Conservation (phyloP, 2,329 filamentous ascomycete genomes). For the Tetracladium maxilliforme region DNA sequence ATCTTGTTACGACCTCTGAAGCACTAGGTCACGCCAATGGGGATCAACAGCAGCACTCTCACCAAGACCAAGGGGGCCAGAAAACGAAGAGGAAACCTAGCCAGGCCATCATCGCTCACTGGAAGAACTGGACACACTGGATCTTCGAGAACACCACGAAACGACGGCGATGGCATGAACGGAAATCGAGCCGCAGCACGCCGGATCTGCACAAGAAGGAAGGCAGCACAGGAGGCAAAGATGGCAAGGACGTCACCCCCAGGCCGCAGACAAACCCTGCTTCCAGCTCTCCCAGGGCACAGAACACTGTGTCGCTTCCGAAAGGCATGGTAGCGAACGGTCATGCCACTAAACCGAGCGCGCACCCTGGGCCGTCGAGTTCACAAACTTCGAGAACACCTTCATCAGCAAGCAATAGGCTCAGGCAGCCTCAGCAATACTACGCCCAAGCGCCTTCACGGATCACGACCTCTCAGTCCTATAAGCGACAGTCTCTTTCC, state of each 20-base stretch:
- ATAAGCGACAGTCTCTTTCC: conserved; percentile 67
- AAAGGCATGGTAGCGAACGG: no score
- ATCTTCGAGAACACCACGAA: no score
- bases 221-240: no score
- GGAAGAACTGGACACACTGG: conserved; percentile 58
- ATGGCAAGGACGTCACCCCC: no score
- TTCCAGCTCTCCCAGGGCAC: no score
- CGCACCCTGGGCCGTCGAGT: no score
- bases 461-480: conserved; percentile 25
- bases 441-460: conserved; percentile 38
- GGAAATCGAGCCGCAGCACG: no score
- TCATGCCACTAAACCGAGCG: no score
- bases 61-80: conserved; percentile 31
- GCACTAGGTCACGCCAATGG: no score
- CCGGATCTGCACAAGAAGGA: no score
- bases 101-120: conserved; percentile 49
- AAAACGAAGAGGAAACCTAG: conserved; percentile 40
- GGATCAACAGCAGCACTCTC: conserved; percentile 44
- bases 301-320: no score
- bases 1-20: conserved; percentile 74
- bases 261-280: conserved; percentile 16
- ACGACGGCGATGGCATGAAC: no score
- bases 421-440: conserved; percentile 42
- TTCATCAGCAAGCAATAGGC: conserved; percentile 12
- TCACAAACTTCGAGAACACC: conserved; percentile 22